Evolutionary conservation across 164 flowering plant species (phyloP).

Genomic region (Liquidambar formosana): DNA sequence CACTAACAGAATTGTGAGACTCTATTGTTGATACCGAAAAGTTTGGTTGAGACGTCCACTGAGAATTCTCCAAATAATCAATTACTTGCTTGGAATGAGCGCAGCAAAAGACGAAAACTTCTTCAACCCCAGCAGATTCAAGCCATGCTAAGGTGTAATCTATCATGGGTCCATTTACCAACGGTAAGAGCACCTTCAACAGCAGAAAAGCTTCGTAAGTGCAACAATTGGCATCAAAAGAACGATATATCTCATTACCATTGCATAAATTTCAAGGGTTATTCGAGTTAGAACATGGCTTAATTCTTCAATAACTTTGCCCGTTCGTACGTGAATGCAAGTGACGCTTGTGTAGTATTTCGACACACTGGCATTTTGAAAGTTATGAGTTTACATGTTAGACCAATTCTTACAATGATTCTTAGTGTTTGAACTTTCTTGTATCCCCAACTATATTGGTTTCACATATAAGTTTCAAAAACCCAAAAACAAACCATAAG

Average conservation of each 20-base stretch:
- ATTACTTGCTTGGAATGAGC: conserved; percentile 90
- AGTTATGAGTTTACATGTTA: too few relatives aligned
- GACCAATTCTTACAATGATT: too few relatives aligned
- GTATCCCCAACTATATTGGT: too few relatives aligned
- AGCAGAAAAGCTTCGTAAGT: neutral
- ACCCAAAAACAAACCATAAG: too few relatives aligned
- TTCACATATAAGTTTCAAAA: too few relatives aligned
- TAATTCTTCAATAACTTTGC: too few relatives aligned
- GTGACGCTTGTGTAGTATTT: too few relatives aligned
- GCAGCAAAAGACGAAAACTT: conserved; percentile 91
- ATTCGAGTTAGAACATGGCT: too few relatives aligned
- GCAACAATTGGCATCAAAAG: neutral
- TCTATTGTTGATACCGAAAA: conserved; percentile 74
- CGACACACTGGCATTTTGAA: too few relatives aligned
- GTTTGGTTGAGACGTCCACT: conserved; percentile 73
- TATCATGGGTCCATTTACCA: conserved; percentile 91
- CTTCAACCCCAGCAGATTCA: conserved; percentile 94
- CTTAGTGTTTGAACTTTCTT: too few relatives aligned
- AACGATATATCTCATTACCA: neutral
- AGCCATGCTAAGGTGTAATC: conserved; percentile 93
- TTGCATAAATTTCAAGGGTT: too few relatives aligned
- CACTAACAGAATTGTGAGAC: conserved; percentile 73
- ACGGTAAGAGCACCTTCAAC: conserved; percentile 74
- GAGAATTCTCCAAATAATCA: conserved; percentile 66
- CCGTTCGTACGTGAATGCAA: too few relatives aligned